phyloP scores from a whole-genome alignment of 1,284 basidiomycete species.

The Ceratobasidium sp. region DNA sequence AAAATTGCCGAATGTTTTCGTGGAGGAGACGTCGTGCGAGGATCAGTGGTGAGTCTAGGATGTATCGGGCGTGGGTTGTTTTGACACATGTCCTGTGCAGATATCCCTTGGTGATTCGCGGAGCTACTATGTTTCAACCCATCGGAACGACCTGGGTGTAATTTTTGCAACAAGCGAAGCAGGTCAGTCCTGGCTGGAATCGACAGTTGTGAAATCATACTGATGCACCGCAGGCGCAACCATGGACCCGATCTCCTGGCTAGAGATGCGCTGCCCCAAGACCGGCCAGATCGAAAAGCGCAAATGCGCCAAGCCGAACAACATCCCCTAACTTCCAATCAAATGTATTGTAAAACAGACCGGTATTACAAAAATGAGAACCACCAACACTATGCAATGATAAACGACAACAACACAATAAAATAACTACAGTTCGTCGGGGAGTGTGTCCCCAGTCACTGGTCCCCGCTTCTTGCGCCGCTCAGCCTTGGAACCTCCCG shows the following conservation, averaged over 20 bases:
- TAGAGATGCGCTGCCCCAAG: constrained; percentile 87
- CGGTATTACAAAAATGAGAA: constrained; percentile 45
- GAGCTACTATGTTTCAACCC: constrained; percentile 94
- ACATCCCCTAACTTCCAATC: constrained; percentile 1
- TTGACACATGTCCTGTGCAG: constrained; percentile 52
- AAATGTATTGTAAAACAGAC: no score
- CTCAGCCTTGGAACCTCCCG: constrained; percentile 34
- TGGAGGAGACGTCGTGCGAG: constrained; percentile 93
- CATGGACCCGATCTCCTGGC: constrained; percentile 87
- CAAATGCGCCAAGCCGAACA: constrained; percentile 85
- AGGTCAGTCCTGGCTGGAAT: constrained; percentile 55
- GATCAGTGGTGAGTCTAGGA: constrained; percentile 77
- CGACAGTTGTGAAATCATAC: neutral
- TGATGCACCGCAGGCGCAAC: constrained; percentile 61
- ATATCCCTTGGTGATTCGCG: constrained; percentile 92
- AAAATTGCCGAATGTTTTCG: constrained; percentile 95
- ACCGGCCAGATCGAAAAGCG: constrained; percentile 82
- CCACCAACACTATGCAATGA: constrained; percentile 33
- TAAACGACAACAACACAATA: constrained; percentile 2
- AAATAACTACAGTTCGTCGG: constrained; percentile 20
- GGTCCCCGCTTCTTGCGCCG: constrained; percentile 34
- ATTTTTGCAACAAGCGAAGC: constrained; percentile 85
- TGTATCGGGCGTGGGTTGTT: neutral
- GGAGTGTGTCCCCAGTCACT: constrained; percentile 26
- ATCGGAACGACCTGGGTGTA: constrained; percentile 91